phyloP scores from a whole-genome alignment of 2,329 filamentous ascomycete genomes.

The Lachnellula hyalina region DNA sequence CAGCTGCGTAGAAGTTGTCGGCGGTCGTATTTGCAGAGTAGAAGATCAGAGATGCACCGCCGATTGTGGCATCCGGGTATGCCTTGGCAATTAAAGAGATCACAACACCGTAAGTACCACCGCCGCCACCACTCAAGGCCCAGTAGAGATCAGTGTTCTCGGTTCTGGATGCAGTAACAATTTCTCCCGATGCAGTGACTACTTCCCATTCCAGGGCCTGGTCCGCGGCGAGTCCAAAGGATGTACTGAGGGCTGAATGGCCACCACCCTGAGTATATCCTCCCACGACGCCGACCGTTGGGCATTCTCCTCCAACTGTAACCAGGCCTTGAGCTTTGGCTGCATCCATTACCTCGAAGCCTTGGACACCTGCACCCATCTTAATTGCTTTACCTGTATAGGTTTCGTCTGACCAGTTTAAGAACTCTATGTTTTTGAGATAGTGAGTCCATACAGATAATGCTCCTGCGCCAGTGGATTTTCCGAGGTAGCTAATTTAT shows the following conservation, averaged over 20 bases:
- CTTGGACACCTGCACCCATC: constrained; percentile 49
- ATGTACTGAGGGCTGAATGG: constrained; percentile 47
- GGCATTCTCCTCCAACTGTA: constrained; percentile 49
- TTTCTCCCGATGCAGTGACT: constrained; percentile 45
- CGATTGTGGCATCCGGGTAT: constrained; percentile 39
- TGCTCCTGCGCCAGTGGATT: constrained; percentile 56
- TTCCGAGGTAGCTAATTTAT: constrained; percentile 41
- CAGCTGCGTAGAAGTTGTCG: constrained; percentile 44
- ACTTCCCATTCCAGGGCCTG: constrained; percentile 52
- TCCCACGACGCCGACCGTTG: constrained; percentile 52
- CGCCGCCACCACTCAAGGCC: constrained; percentile 56
- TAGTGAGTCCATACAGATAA: constrained; percentile 53
- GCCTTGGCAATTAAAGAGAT: constrained; percentile 49
- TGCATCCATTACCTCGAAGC: constrained; percentile 39
- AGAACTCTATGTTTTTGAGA: constrained; percentile 41
- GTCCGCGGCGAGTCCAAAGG: constrained; percentile 55
- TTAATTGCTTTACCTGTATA: constrained; percentile 50
- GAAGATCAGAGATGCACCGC: constrained; percentile 42
- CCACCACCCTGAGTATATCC: constrained; percentile 59
- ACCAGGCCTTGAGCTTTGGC: constrained; percentile 38
- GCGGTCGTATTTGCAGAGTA: constrained; percentile 28
- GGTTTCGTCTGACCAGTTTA: constrained; percentile 34
- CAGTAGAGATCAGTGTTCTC: constrained; percentile 56
- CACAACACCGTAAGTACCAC: constrained; percentile 54
- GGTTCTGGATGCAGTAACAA: constrained; percentile 42